Evolutionary conservation across 2,329 filamentous ascomycete species (phyloP).

Genomic region (Ascocoryne sarcoides): DNA sequence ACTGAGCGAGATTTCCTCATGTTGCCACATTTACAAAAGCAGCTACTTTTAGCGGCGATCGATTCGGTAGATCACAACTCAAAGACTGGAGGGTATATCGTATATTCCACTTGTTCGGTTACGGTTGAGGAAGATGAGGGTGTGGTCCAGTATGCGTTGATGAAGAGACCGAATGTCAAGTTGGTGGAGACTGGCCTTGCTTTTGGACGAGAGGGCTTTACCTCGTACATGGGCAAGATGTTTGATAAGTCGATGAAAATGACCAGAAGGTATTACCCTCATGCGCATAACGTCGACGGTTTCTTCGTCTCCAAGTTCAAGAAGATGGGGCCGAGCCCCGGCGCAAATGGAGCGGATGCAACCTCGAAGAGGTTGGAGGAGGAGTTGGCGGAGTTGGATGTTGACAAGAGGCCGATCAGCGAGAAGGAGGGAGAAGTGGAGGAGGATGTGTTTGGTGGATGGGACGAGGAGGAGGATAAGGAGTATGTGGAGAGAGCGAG

Average conservation of each 20-base stretch:
- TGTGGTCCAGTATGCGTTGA: constrained; percentile 88
- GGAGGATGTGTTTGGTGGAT: constrained; percentile 58
- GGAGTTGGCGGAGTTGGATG: constrained; percentile 36
- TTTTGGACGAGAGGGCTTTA: constrained; percentile 91
- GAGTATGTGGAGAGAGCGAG: constrained; percentile 57
- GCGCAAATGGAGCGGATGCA: constrained; percentile 29
- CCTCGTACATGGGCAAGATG: constrained; percentile 78
- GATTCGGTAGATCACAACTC: constrained; percentile 87
- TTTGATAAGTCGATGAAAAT: constrained; percentile 81
- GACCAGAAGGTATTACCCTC: constrained; percentile 80
- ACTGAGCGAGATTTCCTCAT: constrained; percentile 90
- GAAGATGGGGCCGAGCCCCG: constrained; percentile 72
- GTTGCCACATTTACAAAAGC: constrained; percentile 90
- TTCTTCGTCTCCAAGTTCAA: constrained; percentile 99
- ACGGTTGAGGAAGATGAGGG: constrained; percentile 90
- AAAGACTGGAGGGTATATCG: constrained; percentile 89
- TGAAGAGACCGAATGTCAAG: constrained; percentile 85
- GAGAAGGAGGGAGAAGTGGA: constrained; percentile 28
- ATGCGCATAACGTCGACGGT: constrained; percentile 90
- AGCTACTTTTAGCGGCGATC: constrained; percentile 84
- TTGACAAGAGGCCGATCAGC: constrained; percentile 56
- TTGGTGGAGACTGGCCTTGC: constrained; percentile 84
- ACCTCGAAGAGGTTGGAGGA: constrained; percentile 16
- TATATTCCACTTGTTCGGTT: constrained; percentile 95
- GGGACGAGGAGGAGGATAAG: constrained; percentile 65